Conservation (phyloP, 495 filamentous ascomycete species). For the Annulohypoxylon maeteangense region DNA sequence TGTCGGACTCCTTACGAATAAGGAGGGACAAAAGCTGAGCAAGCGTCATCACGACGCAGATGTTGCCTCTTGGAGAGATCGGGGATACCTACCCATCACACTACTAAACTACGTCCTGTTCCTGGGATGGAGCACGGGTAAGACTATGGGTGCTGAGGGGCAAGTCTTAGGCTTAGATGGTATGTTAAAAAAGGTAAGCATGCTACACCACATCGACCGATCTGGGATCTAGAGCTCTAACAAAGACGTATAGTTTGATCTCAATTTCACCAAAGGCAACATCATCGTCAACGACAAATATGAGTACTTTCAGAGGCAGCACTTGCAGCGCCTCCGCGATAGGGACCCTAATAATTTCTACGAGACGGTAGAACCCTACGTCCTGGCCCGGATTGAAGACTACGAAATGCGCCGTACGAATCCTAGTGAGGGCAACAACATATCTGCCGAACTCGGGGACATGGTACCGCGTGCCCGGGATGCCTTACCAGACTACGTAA, state of each 20-base stretch:
- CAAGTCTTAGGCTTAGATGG: conserved; percentile 78
- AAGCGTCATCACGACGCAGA: conserved; percentile 82
- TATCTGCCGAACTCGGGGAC: conserved; percentile 38
- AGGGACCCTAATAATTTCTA: background rate
- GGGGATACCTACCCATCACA: conserved; percentile 75
- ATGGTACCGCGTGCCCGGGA: conserved; percentile 19
- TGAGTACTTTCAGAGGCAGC: conserved; percentile 78
- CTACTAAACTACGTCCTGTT: conserved; percentile 86
- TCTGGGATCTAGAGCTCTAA: conserved; percentile 18
- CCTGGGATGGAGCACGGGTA: conserved; percentile 83
- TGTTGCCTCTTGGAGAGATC: conserved; percentile 72
- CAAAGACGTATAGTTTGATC: conserved; percentile 67
- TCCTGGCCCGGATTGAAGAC: conserved; percentile 31
- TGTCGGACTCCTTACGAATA: conserved; percentile 84
- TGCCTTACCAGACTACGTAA: conserved; percentile 51
- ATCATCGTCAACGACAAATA: conserved; percentile 87
- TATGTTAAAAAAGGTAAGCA: conserved; percentile 72
- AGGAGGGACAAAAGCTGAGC: conserved; percentile 83
- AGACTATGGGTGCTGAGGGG: conserved; percentile 52
- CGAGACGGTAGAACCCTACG: conserved; percentile 14
- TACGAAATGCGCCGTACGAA: conserved; percentile 40
- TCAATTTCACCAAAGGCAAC: conserved; percentile 90
- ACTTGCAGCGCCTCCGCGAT: conserved; percentile 55
- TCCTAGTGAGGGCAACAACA: conserved; percentile 26
- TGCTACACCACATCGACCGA: background rate